A percentile compares a stretch with the other conserved stretches of the same genome.
These are phyloP conservation scores for Cyberlindnera mrakii DNA, from an alignment of 805 yeast species.

Conservation along the genomic window DNA sequence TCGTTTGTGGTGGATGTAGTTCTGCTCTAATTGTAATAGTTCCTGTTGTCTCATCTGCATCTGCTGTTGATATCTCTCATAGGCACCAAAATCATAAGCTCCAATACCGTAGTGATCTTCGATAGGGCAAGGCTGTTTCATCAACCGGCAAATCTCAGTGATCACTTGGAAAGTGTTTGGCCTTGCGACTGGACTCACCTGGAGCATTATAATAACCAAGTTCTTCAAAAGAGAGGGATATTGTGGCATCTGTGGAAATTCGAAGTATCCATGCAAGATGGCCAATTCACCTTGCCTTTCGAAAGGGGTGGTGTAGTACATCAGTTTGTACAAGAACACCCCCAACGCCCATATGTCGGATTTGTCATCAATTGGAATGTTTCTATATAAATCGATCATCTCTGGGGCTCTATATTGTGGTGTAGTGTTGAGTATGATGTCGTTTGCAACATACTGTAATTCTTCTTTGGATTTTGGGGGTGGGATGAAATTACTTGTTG, in stretches of 20 bases:
- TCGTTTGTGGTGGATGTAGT: slow-evolving; percentile 13
- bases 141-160: slow-evolving; percentile 53
- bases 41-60: slow-evolving; percentile 34
- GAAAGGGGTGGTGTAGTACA: slow-evolving; percentile 93
- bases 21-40: slow-evolving; percentile 25
- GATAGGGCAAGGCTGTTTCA: slow-evolving; percentile 45
- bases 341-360: slow-evolving; percentile 98
- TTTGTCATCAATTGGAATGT: slow-evolving; percentile 83
- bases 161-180: slow-evolving; percentile 85
- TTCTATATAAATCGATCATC: slow-evolving; percentile 84
- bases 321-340: slow-evolving; percentile 79
- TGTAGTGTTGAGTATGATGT: slow-evolving; percentile 84
- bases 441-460: slow-evolving; percentile 72
- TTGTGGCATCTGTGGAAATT: slow-evolving; percentile 63
- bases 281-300: slow-evolving; percentile 81
- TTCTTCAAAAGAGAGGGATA: slow-evolving; percentile 70
- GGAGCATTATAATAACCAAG: slow-evolving; percentile 71
- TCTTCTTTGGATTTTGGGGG: slow-evolving; percentile 75
- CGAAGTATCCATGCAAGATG: slow-evolving; percentile 76
- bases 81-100: slow-evolving; percentile 51
- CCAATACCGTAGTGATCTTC: slow-evolving; percentile 38
- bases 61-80: slow-evolving; percentile 41
- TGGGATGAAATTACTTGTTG: slow-evolving; percentile 63
- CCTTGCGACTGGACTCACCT: slow-evolving; percentile 74
- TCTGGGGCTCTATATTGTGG: slow-evolving; percentile 96